A percentile compares a stretch with the other conserved stretches of the same genome.
Evolutionary conservation across 148 eudicot genomes (phyloP).

Genomic region (Arbutus unedo): DNA sequence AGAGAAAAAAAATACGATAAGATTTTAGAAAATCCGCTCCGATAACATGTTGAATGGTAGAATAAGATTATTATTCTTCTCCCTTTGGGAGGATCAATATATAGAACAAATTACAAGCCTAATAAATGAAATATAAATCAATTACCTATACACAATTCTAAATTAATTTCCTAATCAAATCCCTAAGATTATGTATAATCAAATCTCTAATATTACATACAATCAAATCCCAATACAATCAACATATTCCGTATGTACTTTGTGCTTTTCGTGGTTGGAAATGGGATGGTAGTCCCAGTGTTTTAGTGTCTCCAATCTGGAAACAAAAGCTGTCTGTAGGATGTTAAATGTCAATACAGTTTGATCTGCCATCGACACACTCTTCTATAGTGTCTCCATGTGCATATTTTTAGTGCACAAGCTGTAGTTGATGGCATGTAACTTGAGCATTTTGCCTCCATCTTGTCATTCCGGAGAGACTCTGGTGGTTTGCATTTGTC

Average conservation of each 20-base stretch:
- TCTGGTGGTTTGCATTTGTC: background rate
- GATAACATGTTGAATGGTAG: no score
- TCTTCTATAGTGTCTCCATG: background rate
- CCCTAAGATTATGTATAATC: no score
- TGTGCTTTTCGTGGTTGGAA: background rate
- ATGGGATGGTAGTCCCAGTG: background rate
- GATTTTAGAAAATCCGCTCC: no score
- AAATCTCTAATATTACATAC: no score
- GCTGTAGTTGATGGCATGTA: background rate
- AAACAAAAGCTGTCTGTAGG: background rate
- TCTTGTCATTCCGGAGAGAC: background rate
- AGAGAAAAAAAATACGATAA: no score
- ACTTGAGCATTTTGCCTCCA: background rate
- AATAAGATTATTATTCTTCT: no score
- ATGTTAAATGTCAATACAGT: background rate
- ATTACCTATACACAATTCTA: no score
- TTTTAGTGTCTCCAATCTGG: background rate
- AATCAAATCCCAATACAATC: no score
- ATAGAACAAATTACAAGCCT: no score
- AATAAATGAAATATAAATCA: no score
- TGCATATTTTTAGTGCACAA: background rate
- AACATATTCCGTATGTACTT: background rate
- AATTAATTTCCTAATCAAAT: no score
- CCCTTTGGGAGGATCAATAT: no score
- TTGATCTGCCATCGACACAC: background rate